Base-by-base conservation (phyloP, 345 rosid genomes). In the Abelmoschus esculentus region DNA sequence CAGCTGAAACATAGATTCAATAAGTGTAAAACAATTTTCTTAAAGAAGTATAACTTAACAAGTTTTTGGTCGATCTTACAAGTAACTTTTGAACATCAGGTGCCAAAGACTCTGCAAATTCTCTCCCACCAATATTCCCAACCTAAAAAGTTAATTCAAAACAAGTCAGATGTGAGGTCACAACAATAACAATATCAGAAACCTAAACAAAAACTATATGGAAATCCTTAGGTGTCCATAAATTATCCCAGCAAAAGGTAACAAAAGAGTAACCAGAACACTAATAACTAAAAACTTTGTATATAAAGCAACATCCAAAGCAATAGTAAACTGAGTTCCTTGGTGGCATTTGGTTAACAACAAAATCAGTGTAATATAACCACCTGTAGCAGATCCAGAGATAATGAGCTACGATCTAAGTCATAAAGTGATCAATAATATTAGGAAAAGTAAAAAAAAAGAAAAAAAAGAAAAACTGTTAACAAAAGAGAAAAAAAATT, bases 71-170 rank as follows among this genome's bases (percentile, higher is more conserved):
- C 34, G 66, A 70, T 57, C 99, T 96, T 84, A 96, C 99, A 58
- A 96, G 90, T 72, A 96, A 82, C 81, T 89, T 96, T 76, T 96
- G 99, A 79, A 96, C 98, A 78, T 96, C 99, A 53, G 98, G 96
- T 61, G 98, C 97, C 78, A 96, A 83, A 66, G 99, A 90, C 77
- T 96, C 99, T 52, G 99, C 86, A 77, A 92, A 96, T 80, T 96
- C 99, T 85, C 98, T 87, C 72, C 99, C 99, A 76, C 99, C 99
- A 64, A 96, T 96, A 80, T 96, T 96, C 42, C 99, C 98, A 73
- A 96, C 99, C 99, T 95, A 74, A 64, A 77, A 70, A 63, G 10
- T 74, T 52, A 9, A 75, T 22, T 80, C 31, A 70, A 19, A 61
- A 64, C 36, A 49, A n/a, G 8, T 26, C 32, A 46, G 38, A 75